Base-by-base conservation (phyloP, 176 grass and related monocot species). In the Oryza meyeriana region DNA sequence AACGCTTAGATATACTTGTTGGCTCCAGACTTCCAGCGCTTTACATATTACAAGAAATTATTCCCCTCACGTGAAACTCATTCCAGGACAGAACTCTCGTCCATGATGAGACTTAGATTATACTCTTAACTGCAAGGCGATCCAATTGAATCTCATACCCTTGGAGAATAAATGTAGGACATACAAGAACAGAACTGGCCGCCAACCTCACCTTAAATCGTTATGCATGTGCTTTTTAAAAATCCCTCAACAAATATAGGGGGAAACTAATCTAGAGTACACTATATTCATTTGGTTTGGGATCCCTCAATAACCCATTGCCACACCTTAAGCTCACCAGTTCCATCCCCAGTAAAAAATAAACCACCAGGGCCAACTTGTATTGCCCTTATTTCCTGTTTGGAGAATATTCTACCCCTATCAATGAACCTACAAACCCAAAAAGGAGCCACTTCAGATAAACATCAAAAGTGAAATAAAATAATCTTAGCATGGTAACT, bases 261-360 rank as follows among this genome's bases (percentile, higher is more conserved):
- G 44, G 76, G 44, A 66, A 83, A 87, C 85, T 84, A 83, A 75
- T 84, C 84, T 91, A 91, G 63, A 24, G 71, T 79, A 73, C 42
- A 78, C 42, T 87, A 88, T 90, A 72, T 78, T 85, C 87, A 90
- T 69, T 33, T 75, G 44, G 87, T 85, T 79, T 86, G 84, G 67
- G 74, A 72, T 76, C 75, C 79, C 47, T 81, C 85, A 65, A 76
- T 68, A 48, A 87, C 26, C 88, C 94, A 98, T 76, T 90, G 84
- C 97, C 97, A 96, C 75, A 99, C 97, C 84, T 92, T 96, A 32
- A 99, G 78, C 69, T 99, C 97, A 82, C 97, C 97, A 12, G 91
- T 90, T 48, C 89, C 97, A 80, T 99, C 97, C 76, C 93, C 97
- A 16, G 91, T 93, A 64, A 99, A 99, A 90, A 99, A 99, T 79